Percentiles rank a stretch among this genome's conserved stretches.
Conservation (phyloP, 2,329 filamentous ascomycete genomes). For the Alternaria consortialis region DNA sequence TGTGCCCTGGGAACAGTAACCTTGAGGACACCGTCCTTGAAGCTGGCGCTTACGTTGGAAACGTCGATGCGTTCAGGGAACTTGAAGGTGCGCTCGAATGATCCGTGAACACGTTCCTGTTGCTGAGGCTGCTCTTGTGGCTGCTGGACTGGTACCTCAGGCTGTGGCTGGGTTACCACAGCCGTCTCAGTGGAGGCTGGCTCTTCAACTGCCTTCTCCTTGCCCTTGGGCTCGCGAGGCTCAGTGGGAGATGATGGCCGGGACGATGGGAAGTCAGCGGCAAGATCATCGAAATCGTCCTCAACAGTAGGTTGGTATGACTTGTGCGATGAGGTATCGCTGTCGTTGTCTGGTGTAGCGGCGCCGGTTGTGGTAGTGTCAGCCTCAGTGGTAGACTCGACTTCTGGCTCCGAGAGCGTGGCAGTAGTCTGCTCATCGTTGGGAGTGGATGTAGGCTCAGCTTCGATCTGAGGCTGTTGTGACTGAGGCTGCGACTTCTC, state of each 20-base stretch:
- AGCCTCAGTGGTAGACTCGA: constrained; percentile 9
- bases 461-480: constrained; percentile 20
- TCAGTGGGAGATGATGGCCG: constrained; percentile 32
- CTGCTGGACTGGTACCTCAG: constrained; percentile 25
- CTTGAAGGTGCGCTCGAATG: constrained; percentile 73
- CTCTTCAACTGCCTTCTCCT: constrained; percentile 38
- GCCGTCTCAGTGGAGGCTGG: constrained; percentile 21
- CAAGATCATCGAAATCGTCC: constrained; percentile 50
- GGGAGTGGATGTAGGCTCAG: not conserved
- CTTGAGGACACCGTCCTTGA: constrained; percentile 72
- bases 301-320: constrained; percentile 50
- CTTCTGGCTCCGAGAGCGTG: constrained; percentile 9
- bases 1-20: constrained; percentile 71
- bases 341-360: constrained; percentile 37
- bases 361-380: constrained; percentile 21
- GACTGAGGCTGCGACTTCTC: constrained; percentile 24
- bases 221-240: constrained; percentile 37
- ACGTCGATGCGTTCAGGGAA: constrained; percentile 72
- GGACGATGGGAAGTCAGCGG: constrained; percentile 40
- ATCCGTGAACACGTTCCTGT: constrained; percentile 69
- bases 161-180: constrained; percentile 29
- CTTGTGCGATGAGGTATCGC: constrained; percentile 43
- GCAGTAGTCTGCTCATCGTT: not conserved
- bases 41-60: constrained; percentile 67
- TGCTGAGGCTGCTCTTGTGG: constrained; percentile 21